A percentile compares a stretch with the other conserved stretches of the same genome.
phyloP scores from a whole-genome alignment of 768 basidiomycete genomes.

The Phaeolepiota aurea region DNA sequence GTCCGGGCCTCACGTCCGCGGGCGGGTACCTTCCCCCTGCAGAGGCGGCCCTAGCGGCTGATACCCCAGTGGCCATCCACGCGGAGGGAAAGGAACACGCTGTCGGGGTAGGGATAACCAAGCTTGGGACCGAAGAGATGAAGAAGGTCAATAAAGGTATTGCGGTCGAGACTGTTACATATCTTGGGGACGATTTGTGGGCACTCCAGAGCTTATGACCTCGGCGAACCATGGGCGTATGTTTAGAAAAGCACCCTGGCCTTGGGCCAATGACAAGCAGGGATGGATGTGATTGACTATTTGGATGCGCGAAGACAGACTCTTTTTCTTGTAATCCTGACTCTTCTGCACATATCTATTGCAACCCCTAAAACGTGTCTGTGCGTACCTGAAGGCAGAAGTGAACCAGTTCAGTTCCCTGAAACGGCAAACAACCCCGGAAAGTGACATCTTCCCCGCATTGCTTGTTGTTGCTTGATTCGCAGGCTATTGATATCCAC shows the following conservation, averaged over 20 bases:
- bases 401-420: conserved; percentile 14
- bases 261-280: no score
- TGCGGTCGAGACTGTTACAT: conserved; percentile 80
- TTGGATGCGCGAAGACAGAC: no score
- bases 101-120: conserved; percentile 78
- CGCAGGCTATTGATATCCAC: conserved; percentile 5
- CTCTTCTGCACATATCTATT: no score
- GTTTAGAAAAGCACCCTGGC: no score
- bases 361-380: no score
- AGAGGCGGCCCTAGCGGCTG: conserved; percentile 56
- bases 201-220: conserved; percentile 49
- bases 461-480: conserved; percentile 13
- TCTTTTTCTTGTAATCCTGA: no score
- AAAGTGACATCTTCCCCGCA: neutral
- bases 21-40: conserved; percentile 82
- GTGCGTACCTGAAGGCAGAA: no score
- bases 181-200: conserved; percentile 90
- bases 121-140: conserved; percentile 84
- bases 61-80: conserved; percentile 79
- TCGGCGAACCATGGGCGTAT: conserved; percentile 3
- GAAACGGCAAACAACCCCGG: neutral
- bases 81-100: conserved; percentile 97
- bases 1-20: conserved; percentile 88
- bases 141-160: conserved; percentile 82
- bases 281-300: no score